Evolutionary conservation across 2,329 filamentous ascomycete genomes (phyloP).

Genomic region (Penicillium sp.): DNA sequence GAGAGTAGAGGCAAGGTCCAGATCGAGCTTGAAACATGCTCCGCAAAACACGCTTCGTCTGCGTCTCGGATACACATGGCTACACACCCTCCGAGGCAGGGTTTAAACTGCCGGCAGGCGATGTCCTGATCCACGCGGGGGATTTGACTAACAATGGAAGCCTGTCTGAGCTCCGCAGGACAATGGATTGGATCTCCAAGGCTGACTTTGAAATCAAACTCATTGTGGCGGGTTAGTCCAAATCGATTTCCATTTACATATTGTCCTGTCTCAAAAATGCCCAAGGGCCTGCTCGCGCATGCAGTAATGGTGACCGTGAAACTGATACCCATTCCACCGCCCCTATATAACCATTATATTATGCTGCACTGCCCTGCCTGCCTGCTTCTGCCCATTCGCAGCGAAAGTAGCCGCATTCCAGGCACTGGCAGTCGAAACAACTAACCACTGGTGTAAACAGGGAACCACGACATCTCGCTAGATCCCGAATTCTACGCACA

Average conservation of each 20-base stretch:
- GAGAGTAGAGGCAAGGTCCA: background rate
- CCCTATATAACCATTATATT: background rate
- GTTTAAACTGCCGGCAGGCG: conserved; percentile 59
- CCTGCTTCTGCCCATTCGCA: background rate
- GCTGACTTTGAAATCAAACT: conserved; percentile 60
- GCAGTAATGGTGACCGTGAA: too few species aligned
- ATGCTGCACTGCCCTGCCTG: background rate
- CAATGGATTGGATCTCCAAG: conserved; percentile 57
- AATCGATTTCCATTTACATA: too few species aligned
- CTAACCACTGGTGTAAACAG: conserved; percentile 35
- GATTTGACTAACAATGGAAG: conserved; percentile 63
- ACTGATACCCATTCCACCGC: background rate
- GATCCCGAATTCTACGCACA: conserved; percentile 54
- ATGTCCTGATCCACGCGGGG: conserved; percentile 63
- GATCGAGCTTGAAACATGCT: conserved; percentile 22
- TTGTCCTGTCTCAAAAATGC: conserved; percentile 1
- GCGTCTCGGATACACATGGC: conserved; percentile 64
- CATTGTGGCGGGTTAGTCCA: conserved; percentile 55
- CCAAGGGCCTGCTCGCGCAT: background rate
- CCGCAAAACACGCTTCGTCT: conserved; percentile 58
- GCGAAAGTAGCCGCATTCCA: background rate
- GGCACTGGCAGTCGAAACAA: background rate
- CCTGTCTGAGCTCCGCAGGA: conserved; percentile 55
- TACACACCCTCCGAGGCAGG: conserved; percentile 52
- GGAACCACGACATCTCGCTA: conserved; percentile 63